Percentiles rank a stretch among this genome's conserved stretches.
phyloP scores from a whole-genome alignment of 441 rosid genomes.

The Iberis amara region DNA sequence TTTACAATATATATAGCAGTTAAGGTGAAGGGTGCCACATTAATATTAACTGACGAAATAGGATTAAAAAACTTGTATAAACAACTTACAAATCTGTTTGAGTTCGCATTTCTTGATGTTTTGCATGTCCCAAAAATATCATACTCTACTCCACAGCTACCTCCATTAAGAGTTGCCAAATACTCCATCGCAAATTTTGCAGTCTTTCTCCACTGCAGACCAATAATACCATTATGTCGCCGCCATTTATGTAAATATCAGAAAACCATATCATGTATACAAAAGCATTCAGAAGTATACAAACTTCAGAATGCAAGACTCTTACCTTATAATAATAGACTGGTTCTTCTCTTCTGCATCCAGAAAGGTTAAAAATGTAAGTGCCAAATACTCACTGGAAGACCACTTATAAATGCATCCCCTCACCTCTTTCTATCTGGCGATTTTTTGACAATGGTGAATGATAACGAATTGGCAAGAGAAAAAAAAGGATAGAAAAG shows the following conservation, averaged over 20 bases:
- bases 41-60: not conserved
- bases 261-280: not conserved
- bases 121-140: constrained; percentile 92
- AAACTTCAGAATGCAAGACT: not conserved
- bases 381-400: not conserved
- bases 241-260: too few species aligned
- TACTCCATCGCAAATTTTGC: constrained; percentile 83
- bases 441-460: too few species aligned
- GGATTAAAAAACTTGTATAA: not conserved
- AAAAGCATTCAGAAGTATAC: constrained; percentile 15
- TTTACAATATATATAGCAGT: not conserved
- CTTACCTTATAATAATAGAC: constrained; percentile 25
- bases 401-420: not conserved
- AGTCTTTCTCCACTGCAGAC: constrained; percentile 80
- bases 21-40: not conserved
- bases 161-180: constrained; percentile 74
- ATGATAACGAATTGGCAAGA: too few species aligned
- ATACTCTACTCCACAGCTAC: constrained; percentile 53
- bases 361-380: not conserved
- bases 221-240: not conserved
- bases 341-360: constrained; percentile 21
- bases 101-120: constrained; percentile 77
- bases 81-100: constrained; percentile 77
- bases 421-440: constrained; percentile 54
- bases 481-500: too few species aligned